Evolutionary conservation across 2,329 filamentous ascomycete genomes (phyloP).

Genomic region (Microdochium nivale): DNA sequence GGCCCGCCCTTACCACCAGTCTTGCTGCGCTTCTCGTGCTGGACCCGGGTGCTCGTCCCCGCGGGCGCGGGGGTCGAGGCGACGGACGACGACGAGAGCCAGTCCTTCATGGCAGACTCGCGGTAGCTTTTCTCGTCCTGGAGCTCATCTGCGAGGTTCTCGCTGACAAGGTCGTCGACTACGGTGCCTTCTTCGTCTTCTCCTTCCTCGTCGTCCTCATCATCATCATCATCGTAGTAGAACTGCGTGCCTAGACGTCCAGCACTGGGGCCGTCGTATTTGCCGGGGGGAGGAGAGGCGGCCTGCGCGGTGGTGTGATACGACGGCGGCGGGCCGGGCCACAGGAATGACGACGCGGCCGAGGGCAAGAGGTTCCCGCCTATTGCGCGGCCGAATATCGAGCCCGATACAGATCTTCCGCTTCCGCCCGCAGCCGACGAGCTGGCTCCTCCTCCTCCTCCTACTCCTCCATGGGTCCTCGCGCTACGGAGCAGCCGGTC

Average conservation of each 20-base stretch:
- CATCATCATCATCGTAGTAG: conserved; percentile 3
- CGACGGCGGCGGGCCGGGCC: not conserved
- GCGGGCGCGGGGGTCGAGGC: not conserved
- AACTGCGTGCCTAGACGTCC: too few species aligned
- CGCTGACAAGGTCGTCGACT: too few species aligned
- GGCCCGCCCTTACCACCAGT: not conserved
- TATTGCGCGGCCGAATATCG: not conserved
- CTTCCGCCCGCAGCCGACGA: too few species aligned
- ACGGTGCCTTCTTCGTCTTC: conserved; percentile 1
- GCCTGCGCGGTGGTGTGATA: not conserved
- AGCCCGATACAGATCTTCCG: not conserved
- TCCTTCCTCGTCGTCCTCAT: conserved; percentile 1
- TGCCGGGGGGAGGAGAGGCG: not conserved
- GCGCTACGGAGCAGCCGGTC: not conserved
- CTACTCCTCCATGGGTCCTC: not conserved
- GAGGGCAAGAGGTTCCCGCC: not conserved
- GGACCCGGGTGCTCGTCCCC: too few species aligned
- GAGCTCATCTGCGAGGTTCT: not conserved
- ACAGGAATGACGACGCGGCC: not conserved
- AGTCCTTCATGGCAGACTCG: not conserved
- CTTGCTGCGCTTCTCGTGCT: not conserved
- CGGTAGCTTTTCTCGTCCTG: not conserved
- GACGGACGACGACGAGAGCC: not conserved
- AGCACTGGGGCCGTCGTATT: not conserved
- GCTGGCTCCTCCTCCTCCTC: too few species aligned